phyloP scores from a whole-genome alignment of 1,139 yeast genomes.

The Scheffersomyces quercinus region DNA sequence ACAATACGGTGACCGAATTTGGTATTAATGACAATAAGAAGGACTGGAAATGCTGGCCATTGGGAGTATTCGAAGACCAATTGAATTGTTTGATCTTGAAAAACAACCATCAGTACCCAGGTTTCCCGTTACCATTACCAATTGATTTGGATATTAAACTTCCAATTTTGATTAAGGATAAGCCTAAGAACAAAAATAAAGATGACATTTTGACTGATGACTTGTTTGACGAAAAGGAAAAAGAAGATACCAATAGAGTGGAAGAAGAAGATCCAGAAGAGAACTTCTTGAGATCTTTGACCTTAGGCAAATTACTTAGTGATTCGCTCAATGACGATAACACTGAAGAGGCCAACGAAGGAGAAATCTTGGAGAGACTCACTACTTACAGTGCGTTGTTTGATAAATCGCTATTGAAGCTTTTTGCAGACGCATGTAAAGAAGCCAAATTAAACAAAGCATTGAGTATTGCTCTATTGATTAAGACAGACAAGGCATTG shows the following conservation, averaged over 20 bases:
- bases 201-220: slow-evolving; percentile 20
- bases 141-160: slow-evolving; percentile 70
- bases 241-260: slow-evolving; percentile 20
- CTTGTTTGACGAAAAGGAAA: slow-evolving; percentile 27
- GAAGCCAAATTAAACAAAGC: slow-evolving; percentile 68
- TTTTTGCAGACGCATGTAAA: slow-evolving; percentile 77
- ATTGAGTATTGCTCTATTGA: slow-evolving; percentile 63
- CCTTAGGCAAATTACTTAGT: slow-evolving; percentile 51
- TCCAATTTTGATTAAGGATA: slow-evolving; percentile 47
- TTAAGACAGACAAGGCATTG: slow-evolving; percentile 76
- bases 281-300: slow-evolving; percentile 42
- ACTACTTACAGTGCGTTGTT: slow-evolving; percentile 51
- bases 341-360: slow-evolving; percentile 34
- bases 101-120: slow-evolving; percentile 51
- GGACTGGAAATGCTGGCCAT: slow-evolving; percentile 79
- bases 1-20: slow-evolving; percentile 52
- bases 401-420: slow-evolving; percentile 73
- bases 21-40: slow-evolving; percentile 49
- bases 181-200: slow-evolving; percentile 15
- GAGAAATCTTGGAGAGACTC: slow-evolving; percentile 48
- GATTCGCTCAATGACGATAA: slow-evolving; percentile 40
- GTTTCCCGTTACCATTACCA: slow-evolving; percentile 82
- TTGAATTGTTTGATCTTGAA: slow-evolving; percentile 75
- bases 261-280: slow-evolving; percentile 46
- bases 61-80: slow-evolving; percentile 70